phyloP scores from a whole-genome alignment of 805 yeast genomes.

The Wickerhamiella australiensis region DNA sequence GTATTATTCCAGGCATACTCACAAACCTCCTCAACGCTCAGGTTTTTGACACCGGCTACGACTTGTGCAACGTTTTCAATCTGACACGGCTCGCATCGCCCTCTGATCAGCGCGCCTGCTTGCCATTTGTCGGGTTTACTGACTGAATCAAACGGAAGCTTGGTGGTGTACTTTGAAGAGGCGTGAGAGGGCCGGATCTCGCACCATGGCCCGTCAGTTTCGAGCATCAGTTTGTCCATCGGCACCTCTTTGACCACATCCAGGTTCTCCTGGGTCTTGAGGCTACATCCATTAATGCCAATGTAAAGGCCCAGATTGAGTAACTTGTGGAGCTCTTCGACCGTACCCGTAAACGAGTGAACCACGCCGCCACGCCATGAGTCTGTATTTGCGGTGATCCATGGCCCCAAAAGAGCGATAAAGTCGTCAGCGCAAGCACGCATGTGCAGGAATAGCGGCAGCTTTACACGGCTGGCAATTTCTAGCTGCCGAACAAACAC shows the following conservation, averaged over 20 bases:
- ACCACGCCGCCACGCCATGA: constrained; percentile 57
- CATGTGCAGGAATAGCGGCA: constrained; percentile 86
- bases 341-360: constrained; percentile 86
- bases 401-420: constrained; percentile 49
- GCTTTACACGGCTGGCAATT: constrained; percentile 36
- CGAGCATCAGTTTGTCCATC: constrained; percentile 56
- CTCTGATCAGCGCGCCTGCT: constrained; percentile 44
- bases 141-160: constrained; percentile 47
- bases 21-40: constrained; percentile 35
- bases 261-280: constrained; percentile 64
- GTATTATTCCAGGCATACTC: constrained; percentile 43
- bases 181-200: constrained; percentile 79
- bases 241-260: constrained; percentile 60
- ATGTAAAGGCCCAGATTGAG: constrained; percentile 52
- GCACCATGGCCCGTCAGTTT: constrained; percentile 99
- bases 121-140: constrained; percentile 49
- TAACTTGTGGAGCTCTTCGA: constrained; percentile 46
- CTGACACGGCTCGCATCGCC: constrained; percentile 86
- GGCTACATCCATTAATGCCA: constrained; percentile 88
- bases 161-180: constrained; percentile 38
- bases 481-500: constrained; percentile 69
- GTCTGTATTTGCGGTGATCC: constrained; percentile 32
- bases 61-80: constrained; percentile 70
- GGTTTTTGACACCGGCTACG: constrained; percentile 39
- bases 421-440: constrained; percentile 78